Evolutionary conservation across 208 protist genomes (phyloP).

Genomic region (Blastocrithidia nonstop): DNA sequence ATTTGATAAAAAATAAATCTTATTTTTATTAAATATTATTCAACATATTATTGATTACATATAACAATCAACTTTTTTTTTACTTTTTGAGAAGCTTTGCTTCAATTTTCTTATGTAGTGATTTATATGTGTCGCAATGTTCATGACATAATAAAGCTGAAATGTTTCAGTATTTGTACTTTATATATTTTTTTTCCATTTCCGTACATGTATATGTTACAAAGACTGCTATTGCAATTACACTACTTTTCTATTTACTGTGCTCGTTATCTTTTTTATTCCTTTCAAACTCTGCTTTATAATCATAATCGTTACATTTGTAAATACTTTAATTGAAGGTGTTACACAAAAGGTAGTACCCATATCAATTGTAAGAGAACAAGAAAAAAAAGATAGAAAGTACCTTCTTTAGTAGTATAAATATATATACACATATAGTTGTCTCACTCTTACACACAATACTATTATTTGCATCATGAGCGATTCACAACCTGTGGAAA

Average conservation of each 20-base stretch:
- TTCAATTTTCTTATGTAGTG: background rate
- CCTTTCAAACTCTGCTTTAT: too few species aligned
- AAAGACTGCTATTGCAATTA: background rate
- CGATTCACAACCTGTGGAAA: conserved; percentile 47
- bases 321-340: too few species aligned
- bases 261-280: too few species aligned
- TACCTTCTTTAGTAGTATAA: too few species aligned
- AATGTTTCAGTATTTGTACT: conserved; percentile 1
- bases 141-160: background rate
- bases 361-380: too few species aligned
- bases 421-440: background rate
- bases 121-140: background rate
- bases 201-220: conserved; percentile 3
- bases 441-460: conserved; percentile 3
- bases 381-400: too few species aligned
- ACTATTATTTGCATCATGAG: conserved; percentile 2
- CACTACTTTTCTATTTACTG: background rate
- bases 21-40: conserved; percentile 2
- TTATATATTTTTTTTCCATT: conserved; percentile 4
- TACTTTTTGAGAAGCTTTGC: background rate
- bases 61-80: background rate
- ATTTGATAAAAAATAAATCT: background rate
- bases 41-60: background rate
- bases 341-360: too few species aligned
- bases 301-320: too few species aligned